Conservation (phyloP, 495 filamentous ascomycete genomes). For the Neurospora sp. region DNA sequence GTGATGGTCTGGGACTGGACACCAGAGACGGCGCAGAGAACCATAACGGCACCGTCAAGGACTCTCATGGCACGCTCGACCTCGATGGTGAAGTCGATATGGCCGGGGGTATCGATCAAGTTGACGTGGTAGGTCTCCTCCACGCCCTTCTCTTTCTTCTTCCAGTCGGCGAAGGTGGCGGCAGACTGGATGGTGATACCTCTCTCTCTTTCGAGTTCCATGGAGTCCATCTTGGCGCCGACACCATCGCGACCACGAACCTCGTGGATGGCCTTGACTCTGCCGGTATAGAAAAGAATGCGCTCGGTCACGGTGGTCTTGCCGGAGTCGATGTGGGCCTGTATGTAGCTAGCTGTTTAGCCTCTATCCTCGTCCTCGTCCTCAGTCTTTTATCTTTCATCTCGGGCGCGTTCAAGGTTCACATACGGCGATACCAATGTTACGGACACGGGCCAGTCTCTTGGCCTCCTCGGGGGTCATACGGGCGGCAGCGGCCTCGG, state of each 20-base stretch:
- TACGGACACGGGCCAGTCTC: conserved; percentile 70
- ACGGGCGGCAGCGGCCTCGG: conserved; percentile 42
- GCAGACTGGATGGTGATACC: conserved; percentile 98
- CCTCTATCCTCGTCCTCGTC: conserved; percentile 2
- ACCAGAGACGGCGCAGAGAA: conserved; percentile 93
- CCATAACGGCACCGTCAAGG: conserved; percentile 96
- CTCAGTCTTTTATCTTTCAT: not conserved
- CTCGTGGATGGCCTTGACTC: conserved; percentile 95
- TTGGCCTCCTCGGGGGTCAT: conserved; percentile 65
- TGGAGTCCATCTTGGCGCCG: conserved; percentile 99
- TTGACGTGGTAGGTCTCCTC: conserved; percentile 95
- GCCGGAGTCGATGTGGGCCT: conserved; percentile 98
- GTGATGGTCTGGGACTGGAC: conserved; percentile 98
- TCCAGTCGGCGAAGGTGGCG: conserved; percentile 96
- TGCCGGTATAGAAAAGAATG: conserved; percentile 96
- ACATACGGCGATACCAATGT: conserved; percentile 95
- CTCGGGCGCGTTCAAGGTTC: not conserved
- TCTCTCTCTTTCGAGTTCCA: conserved; percentile 97
- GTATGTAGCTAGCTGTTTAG: conserved; percentile 14
- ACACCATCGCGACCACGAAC: conserved; percentile 91
- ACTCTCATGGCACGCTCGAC: conserved; percentile 94
- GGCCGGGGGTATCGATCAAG: conserved; percentile 96
- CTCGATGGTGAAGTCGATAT: conserved; percentile 99
- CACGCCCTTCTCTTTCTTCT: conserved; percentile 63
- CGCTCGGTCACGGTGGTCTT: conserved; percentile 97